phyloP scores from a whole-genome alignment of 2,329 filamentous ascomycete species.

The Xylariaceae sp. region DNA sequence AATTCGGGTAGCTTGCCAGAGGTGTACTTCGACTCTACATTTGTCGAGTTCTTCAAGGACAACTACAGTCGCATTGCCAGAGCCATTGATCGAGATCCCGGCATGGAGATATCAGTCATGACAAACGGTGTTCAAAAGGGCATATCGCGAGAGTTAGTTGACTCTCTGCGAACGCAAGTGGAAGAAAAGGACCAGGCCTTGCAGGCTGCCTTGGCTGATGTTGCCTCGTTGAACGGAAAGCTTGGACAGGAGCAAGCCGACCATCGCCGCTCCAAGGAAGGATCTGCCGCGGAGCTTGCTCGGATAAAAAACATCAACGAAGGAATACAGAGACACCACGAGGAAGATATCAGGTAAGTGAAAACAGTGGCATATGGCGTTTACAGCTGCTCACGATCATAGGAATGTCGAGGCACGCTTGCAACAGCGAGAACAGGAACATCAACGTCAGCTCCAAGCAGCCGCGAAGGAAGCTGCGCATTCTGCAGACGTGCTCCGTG shows the following conservation, averaged over 20 bases:
- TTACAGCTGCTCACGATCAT: constrained; percentile 9
- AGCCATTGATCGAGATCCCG: constrained; percentile 85
- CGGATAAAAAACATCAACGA: constrained; percentile 62
- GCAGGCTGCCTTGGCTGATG: constrained; percentile 37
- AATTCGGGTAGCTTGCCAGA: constrained; percentile 55
- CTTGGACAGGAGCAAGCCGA: constrained; percentile 68
- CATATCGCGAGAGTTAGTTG: constrained; percentile 87
- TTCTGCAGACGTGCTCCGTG: constrained; percentile 16
- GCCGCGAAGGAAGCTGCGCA: constrained; percentile 17
- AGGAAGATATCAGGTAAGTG: constrained; percentile 52
- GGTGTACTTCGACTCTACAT: constrained; percentile 77
- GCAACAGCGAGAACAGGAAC: constrained; percentile 38
- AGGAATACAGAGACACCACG: constrained; percentile 61
- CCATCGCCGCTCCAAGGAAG: constrained; percentile 58
- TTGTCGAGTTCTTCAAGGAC: constrained; percentile 92
- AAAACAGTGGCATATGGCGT: background rate
- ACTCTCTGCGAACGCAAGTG: constrained; percentile 70
- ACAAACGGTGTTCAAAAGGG: constrained; percentile 77
- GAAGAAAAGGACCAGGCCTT: constrained; percentile 58
- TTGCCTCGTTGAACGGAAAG: constrained; percentile 41
- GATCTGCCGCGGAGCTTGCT: constrained; percentile 42
- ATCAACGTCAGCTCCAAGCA: constrained; percentile 18
- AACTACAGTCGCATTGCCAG: constrained; percentile 81
- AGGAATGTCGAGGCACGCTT: constrained; percentile 36
- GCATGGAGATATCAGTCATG: constrained; percentile 73